Base-by-base conservation (phyloP, 306 rosid genomes). In the Phaseolus lunatus region DNA sequence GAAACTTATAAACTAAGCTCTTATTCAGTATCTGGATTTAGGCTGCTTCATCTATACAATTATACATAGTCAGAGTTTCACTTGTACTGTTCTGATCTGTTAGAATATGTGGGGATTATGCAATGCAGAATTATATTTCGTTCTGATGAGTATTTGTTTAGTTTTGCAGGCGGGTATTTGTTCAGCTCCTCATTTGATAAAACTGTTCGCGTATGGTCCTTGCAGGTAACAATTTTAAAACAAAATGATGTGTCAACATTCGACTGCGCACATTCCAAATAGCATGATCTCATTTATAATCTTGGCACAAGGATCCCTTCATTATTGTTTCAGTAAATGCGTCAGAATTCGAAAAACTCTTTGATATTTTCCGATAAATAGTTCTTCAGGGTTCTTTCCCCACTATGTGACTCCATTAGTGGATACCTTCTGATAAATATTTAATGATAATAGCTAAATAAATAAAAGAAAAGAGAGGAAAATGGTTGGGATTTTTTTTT, bases 161-260 rank as follows among this genome's bases (percentile, higher is more conserved):
- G 63, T 82, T 73, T 78, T 84, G 83, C 82, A 94, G 98, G 98
- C 57, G 90, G 87, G 13, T 89, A 84, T 86, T 84, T 90, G 39
- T 89, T 94, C 75, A 94, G 95, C 95, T 94, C 98, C 82, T 94
- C 98, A 24, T 92, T 84, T 57, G 98, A 94, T 81, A 94, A 92
- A 86, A 92, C 97, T 37, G 78, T 94, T 81, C 84, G 70, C 41
- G 91, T 89, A 53, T 94, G 98, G 98, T 92, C 96, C 57, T 90
- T 90, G 83, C 96, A 90, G 94, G 98, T 94, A 86, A 78, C 61
- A 57, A 80, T 81, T 64, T 58, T 69, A 56, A 76, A 67, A 24
- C 44, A 66, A 72, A 62, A 39, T 61, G 27, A 72, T 49, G 27
- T 75, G 78, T 69, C 50, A 69, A 53, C 69, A 31, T 16, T 73